phyloP scores from a whole-genome alignment of 768 basidiomycete species.

The Candolleomyces efflorescens region DNA sequence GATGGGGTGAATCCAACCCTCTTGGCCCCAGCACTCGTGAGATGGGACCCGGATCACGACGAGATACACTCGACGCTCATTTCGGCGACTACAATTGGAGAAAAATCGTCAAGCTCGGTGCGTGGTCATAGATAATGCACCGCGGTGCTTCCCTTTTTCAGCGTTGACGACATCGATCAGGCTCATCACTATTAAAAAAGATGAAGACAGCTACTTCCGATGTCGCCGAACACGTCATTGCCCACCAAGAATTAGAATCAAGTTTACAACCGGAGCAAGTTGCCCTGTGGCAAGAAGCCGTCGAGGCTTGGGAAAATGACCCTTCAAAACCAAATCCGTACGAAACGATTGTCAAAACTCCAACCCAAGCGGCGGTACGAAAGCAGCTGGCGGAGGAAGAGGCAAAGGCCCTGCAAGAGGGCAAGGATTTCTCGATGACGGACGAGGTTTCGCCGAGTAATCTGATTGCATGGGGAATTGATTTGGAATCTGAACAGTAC shows the following conservation, averaged over 20 bases:
- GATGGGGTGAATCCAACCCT: constrained; percentile 25
- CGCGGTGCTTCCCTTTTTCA: not conserved
- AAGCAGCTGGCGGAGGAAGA: constrained; percentile 21
- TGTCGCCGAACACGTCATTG: too few relatives aligned
- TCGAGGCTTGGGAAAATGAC: too few relatives aligned
- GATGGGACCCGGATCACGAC: constrained; percentile 31
- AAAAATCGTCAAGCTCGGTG: constrained; percentile 17
- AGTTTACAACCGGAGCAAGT: too few relatives aligned
- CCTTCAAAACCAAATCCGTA: not conserved
- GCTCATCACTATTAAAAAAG: too few relatives aligned
- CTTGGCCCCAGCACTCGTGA: constrained; percentile 25
- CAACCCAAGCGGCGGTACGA: constrained; percentile 16
- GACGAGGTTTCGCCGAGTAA: constrained; percentile 17
- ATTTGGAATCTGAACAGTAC: constrained; percentile 31
- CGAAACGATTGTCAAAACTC: not conserved
- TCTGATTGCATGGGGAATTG: constrained; percentile 23
- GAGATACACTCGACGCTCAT: constrained; percentile 22
- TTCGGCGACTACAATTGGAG: constrained; percentile 26
- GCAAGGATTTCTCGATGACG: constrained; percentile 6
- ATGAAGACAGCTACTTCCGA: too few relatives aligned
- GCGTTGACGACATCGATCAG: too few relatives aligned
- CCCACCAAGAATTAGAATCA: too few relatives aligned
- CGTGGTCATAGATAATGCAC: not conserved
- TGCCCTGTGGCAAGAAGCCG: too few relatives aligned
- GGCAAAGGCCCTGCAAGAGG: constrained; percentile 6